Conservation (phyloP, 768 basidiomycete species). For the Wakefieldia striispora region DNA sequence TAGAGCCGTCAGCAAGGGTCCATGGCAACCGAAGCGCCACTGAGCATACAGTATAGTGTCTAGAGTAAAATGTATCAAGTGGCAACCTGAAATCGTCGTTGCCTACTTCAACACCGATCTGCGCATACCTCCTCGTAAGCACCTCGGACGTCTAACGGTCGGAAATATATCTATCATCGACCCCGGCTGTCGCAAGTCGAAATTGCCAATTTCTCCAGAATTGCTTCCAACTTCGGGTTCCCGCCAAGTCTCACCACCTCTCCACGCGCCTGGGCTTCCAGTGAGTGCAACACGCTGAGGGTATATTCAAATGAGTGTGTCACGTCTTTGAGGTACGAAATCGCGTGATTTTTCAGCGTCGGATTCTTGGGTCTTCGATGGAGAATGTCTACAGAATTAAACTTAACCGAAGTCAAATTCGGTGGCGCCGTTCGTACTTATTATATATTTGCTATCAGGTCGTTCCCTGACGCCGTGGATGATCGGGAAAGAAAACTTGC, state of each 20-base stretch:
- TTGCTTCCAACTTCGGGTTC: constrained; percentile 57
- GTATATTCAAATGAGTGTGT: constrained; percentile 92
- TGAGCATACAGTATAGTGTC: background rate
- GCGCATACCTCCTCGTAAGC: background rate
- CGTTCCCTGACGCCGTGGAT: constrained; percentile 87
- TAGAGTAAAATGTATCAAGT: background rate
- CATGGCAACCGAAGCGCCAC: background rate
- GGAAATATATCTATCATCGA: background rate
- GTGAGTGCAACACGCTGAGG: constrained; percentile 55
- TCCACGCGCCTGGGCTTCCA: constrained; percentile 63
- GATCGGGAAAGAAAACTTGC: constrained; percentile 96
- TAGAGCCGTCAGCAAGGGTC: background rate
- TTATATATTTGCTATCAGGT: constrained; percentile 70
- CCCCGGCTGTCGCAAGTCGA: background rate
- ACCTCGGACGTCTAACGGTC: background rate
- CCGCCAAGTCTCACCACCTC: constrained; percentile 80
- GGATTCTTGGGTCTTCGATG: constrained; percentile 84
- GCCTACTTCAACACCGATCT: background rate
- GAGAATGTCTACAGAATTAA: constrained; percentile 64
- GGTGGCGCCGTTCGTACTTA: constrained; percentile 60
- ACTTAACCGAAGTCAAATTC: background rate
- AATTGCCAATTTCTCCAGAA: constrained; percentile 52
- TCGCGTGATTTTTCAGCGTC: constrained; percentile 76
- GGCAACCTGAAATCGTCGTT: background rate
- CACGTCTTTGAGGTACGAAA: constrained; percentile 69